A percentile compares a stretch with the other conserved stretches of the same genome.
Conservation (phyloP, 73 alveolate species). For the Tetrahymena borealis region DNA sequence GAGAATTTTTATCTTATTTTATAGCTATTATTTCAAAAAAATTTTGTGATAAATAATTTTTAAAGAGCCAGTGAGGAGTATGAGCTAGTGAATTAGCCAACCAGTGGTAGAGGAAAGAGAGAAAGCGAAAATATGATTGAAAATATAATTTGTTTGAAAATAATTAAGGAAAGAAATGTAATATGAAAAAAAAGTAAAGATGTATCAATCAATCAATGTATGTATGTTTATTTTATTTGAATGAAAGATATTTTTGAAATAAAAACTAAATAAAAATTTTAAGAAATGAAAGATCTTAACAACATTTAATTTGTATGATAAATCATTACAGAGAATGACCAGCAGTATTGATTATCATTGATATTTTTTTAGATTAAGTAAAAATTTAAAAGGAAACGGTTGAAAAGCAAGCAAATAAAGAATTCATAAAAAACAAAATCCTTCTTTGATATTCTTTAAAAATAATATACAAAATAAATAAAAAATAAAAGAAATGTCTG, state of each 20-base stretch:
- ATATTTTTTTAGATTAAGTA: neutral
- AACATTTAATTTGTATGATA: neutral
- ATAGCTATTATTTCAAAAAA: too few relatives aligned
- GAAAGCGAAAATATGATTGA: too few relatives aligned
- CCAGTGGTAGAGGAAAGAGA: too few relatives aligned
- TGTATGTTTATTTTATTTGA: neutral
- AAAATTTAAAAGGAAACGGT: slow-evolving; percentile 1
- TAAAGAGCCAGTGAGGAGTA: too few relatives aligned
- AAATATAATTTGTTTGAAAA: too few relatives aligned
- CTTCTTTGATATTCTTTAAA: neutral
- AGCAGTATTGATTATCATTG: neutral
- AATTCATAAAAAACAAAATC: neutral
- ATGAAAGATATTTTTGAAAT: neutral
- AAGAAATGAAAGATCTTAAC: neutral
- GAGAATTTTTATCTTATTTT: too few relatives aligned
- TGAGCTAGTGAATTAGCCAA: too few relatives aligned
- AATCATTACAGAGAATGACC: neutral
- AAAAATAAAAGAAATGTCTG: neutral
- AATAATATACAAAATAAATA: neutral
- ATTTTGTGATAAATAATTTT: too few relatives aligned
- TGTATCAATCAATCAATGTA: too few relatives aligned
- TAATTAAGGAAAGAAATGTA: too few relatives aligned
- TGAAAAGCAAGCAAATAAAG: neutral
- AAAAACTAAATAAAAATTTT: neutral
- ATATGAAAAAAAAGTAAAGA: too few relatives aligned